Base-by-base conservation (phyloP, 2,329 filamentous ascomycete species). In the Aspergillus costaricaensis region DNA sequence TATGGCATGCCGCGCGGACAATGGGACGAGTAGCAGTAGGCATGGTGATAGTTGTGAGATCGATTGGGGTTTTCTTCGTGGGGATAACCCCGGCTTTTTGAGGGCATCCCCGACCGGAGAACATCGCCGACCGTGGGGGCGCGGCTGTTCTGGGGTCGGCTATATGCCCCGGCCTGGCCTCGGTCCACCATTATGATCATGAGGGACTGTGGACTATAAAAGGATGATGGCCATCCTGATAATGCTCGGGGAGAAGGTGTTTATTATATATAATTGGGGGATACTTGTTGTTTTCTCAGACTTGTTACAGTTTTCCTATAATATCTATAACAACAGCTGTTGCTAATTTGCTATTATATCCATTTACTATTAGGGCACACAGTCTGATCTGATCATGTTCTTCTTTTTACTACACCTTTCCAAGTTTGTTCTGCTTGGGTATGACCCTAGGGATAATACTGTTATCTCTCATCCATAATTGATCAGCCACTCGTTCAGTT, bases 381-480 rank as follows among this genome's bases (percentile, higher is more conserved):
- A 2, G 25, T 2, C 3, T 8, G 2, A 27, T 27, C 7, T 27
- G 2, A 27, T 2, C 25, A 27, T 27, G 25, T 27, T 27, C 25
- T 25, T 7, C 23, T 25, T 25, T 23, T 10, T 30, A 4, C 9
- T 12, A 30, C 7, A 2, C 23, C 8, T 9, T 12, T 30, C 2
- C 9, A 10, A 12, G 27, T 32, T 14, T 32, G 0, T 4, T 12
- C 30, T 0, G 30, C 30, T 32, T 32, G 0, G 12, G 10, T 12
- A 32, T 2, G 12, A 5, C 2, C 14, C 10, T 14, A 14, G 30
- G 30, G 10, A 32, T 32, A 12, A 32, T 4, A 32, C 12, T 14
- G 12, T 5, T 0, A 0, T 32, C 12, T 32, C 10, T 12, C 2
- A 1, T 12, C 4, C 4, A 12, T 12, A 2, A 2, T 36, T 5